These are phyloP conservation scores for Suillus subalutaceus DNA, from an alignment of 768 basidiomycete genomes.

Conservation along the genomic window DNA sequence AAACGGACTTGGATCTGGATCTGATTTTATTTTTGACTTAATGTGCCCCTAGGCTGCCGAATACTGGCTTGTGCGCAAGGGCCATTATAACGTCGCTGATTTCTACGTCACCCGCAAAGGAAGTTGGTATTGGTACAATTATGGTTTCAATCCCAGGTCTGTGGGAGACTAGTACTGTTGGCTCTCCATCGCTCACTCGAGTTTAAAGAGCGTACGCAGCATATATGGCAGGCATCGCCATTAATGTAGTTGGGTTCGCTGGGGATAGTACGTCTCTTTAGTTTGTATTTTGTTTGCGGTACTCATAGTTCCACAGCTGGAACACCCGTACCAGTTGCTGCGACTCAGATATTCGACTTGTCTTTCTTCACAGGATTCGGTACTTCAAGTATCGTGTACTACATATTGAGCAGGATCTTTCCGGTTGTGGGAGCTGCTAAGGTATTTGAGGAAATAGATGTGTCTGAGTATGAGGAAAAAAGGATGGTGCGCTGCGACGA, in stretches of 20 bases:
- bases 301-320: conserved; percentile 41
- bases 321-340: conserved; percentile 58
- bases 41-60: conserved; percentile 57
- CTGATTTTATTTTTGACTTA: too few relatives aligned
- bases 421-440: conserved; percentile 51
- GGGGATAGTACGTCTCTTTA: conserved; percentile 53
- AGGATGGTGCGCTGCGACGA: conserved; percentile 4
- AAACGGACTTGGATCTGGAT: background rate
- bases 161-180: background rate
- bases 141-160: conserved; percentile 68
- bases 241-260: conserved; percentile 79
- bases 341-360: conserved; percentile 70
- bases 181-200: background rate
- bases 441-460: conserved; percentile 58
- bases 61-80: conserved; percentile 69
- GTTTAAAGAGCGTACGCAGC: conserved; percentile 54
- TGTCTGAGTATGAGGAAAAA: conserved; percentile 29
- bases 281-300: background rate
- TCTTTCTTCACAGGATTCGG: conserved; percentile 81
- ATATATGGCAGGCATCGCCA: conserved; percentile 69
- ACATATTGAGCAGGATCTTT: conserved; percentile 51
- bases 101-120: conserved; percentile 57
- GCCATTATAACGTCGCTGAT: conserved; percentile 65
- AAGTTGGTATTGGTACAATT: conserved; percentile 73
- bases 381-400: conserved; percentile 63